Base-by-base conservation (phyloP, 2,329 filamentous ascomycete genomes). In the Diaporthe eres region DNA sequence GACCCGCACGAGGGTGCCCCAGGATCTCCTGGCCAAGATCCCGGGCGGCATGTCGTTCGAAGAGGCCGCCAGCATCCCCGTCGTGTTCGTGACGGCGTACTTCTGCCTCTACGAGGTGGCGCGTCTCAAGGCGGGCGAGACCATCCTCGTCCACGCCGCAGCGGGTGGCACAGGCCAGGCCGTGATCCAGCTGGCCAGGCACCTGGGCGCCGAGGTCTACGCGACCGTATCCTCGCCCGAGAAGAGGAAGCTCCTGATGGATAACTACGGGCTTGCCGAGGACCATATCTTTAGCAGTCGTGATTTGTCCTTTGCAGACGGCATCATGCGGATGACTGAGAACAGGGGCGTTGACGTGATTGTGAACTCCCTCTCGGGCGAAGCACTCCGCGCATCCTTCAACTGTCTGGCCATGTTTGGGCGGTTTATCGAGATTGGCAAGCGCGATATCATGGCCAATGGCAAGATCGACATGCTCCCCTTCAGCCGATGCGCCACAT, bases 341-440 rank as follows among this genome's bases (percentile, higher is more conserved):
- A 74, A 70, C 7, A 58, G 34, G 44, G 76, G 76, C 28, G 76
- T 77, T 1, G 81, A 83, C 55, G 78, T 83, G 8, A 78, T 82
- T 6, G 72, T 83, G 17, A 83, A 83, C 79, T 81, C 80, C 8
- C 78, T 83, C 17, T 75, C 81, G 8, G 80, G 81, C 39, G 80
- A 83, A 7, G 60, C 79, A 8, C 76, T 84, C 0, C 79, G 77
- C 3, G 79, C 80, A 2, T 81, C 82, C 2, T 84, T 81, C 81
- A 74, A 80, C 31, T 84, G 82, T 71, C 74, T 85, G 19, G 81
- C 83, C 12, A 70, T 73, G 49, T 82, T 81, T 67, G 84, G 84
- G 12, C 78, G 80, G 22, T 83, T 85, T 47, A 68, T 85, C 8
- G 84, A 85, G 77, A 80, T 85, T 25, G 82, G 82, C 8, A 82